Evolutionary conservation across 805 yeast genomes (phyloP).

Genomic region (Hanseniaspora mollemarum): DNA sequence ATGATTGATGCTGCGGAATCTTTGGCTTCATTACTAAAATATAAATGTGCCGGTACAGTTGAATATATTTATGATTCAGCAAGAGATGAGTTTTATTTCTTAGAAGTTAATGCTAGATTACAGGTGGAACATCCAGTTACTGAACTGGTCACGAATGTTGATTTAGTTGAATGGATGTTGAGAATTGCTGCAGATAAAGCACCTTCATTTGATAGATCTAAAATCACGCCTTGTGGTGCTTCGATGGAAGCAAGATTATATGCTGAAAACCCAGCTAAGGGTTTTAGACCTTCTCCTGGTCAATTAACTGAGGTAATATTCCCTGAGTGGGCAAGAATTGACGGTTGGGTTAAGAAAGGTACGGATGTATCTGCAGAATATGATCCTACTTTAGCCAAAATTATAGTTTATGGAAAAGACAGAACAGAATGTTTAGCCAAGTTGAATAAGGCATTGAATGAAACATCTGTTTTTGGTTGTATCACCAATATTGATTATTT

Average conservation of each 20-base stretch:
- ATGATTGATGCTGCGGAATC: conserved; percentile 80
- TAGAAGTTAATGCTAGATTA: conserved; percentile 91
- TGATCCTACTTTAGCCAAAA: conserved; percentile 93
- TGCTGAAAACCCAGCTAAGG: conserved; percentile 94
- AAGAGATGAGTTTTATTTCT: conserved; percentile 81
- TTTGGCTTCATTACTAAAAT: conserved; percentile 69
- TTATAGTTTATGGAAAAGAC: conserved; percentile 85
- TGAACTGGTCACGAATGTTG: conserved; percentile 87
- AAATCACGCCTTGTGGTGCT: conserved; percentile 62
- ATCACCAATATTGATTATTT: conserved; percentile 82
- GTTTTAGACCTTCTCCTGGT: conserved; percentile 93
- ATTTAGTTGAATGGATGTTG: conserved; percentile 95
- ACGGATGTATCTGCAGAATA: conserved; percentile 81
- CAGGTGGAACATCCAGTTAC: conserved; percentile 98
- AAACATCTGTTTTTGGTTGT: conserved; percentile 81
- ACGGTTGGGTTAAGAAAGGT: conserved; percentile 88
- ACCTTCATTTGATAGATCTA: conserved; percentile 54
- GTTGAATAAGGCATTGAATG: conserved; percentile 68
- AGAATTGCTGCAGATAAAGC: conserved; percentile 80
- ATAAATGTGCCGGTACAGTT: conserved; percentile 95
- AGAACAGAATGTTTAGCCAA: conserved; percentile 73
- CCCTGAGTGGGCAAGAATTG: conserved; percentile 88
- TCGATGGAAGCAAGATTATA: conserved; percentile 94
- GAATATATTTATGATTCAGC: conserved; percentile 84
- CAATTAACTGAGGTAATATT: conserved; percentile 73